A percentile compares a stretch with the other conserved stretches of the same genome.
Conservation (phyloP, 371 early-diverging fungal species). For the Choanephora cucurbitarum region DNA sequence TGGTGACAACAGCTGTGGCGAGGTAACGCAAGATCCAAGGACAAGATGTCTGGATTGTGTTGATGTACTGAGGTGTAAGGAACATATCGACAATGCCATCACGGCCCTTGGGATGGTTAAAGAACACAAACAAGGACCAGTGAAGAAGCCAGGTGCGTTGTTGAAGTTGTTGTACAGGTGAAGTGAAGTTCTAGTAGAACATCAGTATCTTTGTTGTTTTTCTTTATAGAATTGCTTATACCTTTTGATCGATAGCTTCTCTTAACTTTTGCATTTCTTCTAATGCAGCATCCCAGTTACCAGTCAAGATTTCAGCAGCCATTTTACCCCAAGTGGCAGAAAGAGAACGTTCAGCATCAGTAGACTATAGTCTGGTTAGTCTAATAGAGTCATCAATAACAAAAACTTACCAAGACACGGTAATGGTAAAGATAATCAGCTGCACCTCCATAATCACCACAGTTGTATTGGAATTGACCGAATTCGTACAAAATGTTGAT, state of each 20-base stretch:
- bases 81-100: slow-evolving; percentile 92
- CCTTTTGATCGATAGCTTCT: slow-evolving; percentile 83
- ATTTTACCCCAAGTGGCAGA: slow-evolving; percentile 96
- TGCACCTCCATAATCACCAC: slow-evolving; percentile 90
- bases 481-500: slow-evolving; percentile 81
- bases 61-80: slow-evolving; percentile 89
- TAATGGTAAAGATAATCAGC: slow-evolving; percentile 93
- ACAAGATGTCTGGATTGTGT: slow-evolving; percentile 93
- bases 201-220: no score
- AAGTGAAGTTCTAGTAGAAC: slow-evolving; percentile 49
- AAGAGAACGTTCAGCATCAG: slow-evolving; percentile 77
- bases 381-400: no score
- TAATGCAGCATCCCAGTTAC: slow-evolving; percentile 91
- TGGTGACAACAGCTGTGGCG: slow-evolving; percentile 86
- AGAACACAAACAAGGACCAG: slow-evolving; percentile 96
- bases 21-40: slow-evolving; percentile 96
- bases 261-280: slow-evolving; percentile 85
- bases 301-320: slow-evolving; percentile 91
- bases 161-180: slow-evolving; percentile 86
- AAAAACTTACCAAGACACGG: slow-evolving; percentile 82
- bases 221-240: no score
- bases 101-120: slow-evolving; percentile 94
- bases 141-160: slow-evolving; percentile 93
- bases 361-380: slow-evolving; percentile 55
- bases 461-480: slow-evolving; percentile 89